Base-by-base conservation (phyloP, 768 basidiomycete genomes). In the Naganishia randhawae region DNA sequence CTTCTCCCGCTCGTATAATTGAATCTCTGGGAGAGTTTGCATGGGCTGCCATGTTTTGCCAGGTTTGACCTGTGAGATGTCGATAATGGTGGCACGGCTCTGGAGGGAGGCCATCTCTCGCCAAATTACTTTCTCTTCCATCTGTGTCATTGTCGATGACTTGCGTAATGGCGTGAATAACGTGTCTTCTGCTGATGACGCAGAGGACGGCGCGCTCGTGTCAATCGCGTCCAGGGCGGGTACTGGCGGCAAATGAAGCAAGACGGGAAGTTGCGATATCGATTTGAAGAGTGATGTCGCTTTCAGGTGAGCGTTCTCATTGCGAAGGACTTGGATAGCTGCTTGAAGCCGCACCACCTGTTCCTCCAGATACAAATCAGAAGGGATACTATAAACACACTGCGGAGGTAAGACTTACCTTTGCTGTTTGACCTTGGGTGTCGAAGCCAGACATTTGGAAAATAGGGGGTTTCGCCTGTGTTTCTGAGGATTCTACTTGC, bases 291-390 rank as follows among this genome's bases (percentile, higher is more conserved):
- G 85, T 73, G 94, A 92, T 78, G 92, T 90, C 2, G 92, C 91
- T 76, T 90, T 93, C 81, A 98, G 87, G 76, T 91, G 92, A 2
- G 91, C 85, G 77, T 98, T 98, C 80, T 98, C 94, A 39, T 85
- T 87, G 27, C 94, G 87, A n/a, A 99, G 83, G 86, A 90, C 97
- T 22, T 91, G 87, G 32, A 98, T 86, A 0, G 94, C 90, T 6
- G 89, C 88, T 45, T 91, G 89, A n/a, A 97, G 85, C 16, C 89
- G 89, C 52, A 95, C 90, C 75, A 97, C 87, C 89, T 92, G 73
- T 27, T 9, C 14, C 22, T 25, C 11, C 19, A 19, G 8, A 48
- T 48, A n/a, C 7, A n/a, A 19, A 10, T 5, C 16, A 50, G 29
- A 22, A 25, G 13, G 14, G 45, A 41, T 17, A 45, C 53, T 54